Evolutionary conservation across 2,329 filamentous ascomycete genomes (phyloP).

Genomic region (Beauveria pseudobassiana): DNA sequence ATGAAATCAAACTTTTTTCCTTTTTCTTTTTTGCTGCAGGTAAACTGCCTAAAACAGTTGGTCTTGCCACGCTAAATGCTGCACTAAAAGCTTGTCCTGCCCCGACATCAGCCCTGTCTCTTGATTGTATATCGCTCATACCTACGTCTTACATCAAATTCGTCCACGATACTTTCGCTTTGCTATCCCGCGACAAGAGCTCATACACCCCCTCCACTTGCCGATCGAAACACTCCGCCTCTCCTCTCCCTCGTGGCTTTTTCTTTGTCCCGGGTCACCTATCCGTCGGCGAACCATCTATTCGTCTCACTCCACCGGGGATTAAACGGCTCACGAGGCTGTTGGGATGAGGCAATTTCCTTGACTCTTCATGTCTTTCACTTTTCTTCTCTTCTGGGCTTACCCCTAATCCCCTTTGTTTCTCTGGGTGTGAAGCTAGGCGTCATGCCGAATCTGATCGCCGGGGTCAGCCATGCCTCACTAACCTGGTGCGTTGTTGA

Average conservation of each 20-base stretch:
- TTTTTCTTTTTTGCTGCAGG: neutral
- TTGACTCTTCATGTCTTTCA: neutral
- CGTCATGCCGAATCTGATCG: neutral
- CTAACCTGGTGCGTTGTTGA: neutral
- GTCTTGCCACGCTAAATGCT: neutral
- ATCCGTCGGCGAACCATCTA: neutral
- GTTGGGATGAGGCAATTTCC: conserved; percentile 7
- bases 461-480: neutral
- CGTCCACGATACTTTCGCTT: neutral
- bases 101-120: conserved; percentile 5
- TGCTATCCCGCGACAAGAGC: neutral
- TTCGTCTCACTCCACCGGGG: neutral
- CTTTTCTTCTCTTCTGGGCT: neutral
- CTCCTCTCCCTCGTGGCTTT: neutral
- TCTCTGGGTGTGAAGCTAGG: neutral
- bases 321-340: neutral
- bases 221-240: neutral
- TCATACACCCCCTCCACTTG: neutral
- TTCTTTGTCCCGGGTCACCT: neutral
- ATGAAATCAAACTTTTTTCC: neutral
- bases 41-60: neutral
- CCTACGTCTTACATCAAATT: neutral
- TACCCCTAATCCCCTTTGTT: neutral
- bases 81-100: conserved; percentile 6
- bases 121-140: conserved; percentile 7